Evolutionary conservation across 2,329 filamentous ascomycete genomes (phyloP), one percentile per base, ranked within the genome.

Genomic region (Neofusicoccum kwambonambiense): DNA sequence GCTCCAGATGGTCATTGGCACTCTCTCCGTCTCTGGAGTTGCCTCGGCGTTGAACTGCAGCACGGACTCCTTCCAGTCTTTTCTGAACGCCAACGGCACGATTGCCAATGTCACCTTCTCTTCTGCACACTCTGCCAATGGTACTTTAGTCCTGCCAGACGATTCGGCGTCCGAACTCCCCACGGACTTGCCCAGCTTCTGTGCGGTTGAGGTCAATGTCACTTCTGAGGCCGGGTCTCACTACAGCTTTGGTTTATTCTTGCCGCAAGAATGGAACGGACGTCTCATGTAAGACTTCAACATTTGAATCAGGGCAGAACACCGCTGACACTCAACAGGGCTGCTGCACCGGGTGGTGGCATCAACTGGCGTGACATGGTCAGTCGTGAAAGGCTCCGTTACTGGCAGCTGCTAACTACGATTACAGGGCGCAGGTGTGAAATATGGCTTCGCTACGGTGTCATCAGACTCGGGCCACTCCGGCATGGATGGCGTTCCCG

Each of bases 401-500:
- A 6, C 13, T 4, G n/a, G 2, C 2, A 7, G 7, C 15, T 34
- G 4, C 47, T 51, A 5, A 51, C 12, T 2, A 2, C 0, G 1
- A 5, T 34, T 1, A 6, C 8, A 51, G 49, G 49, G 7, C 0
- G 49, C 49, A 3, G 31, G 71, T 31, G 67, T 64, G 39, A 70
- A 69, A 1, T 81, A 81, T 65, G 79, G 79, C 4, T 81, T 81
- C 56, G 80, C 80, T 4, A 70, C 73, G n/a, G 78, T 81, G 68
- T 79, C 77, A 0, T 81, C 79, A 1, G 76, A 82, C 52, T 81
- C 78, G 17, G 80, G 80, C 1, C 80, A 82, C 68, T 70, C 77
- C 51, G 70, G 78, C 2, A 68, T 76, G 12, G 73, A 76, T 3
- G 72, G 75, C 8, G 67, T 69, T 1, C 81, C 79, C 78, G 78